Evolutionary conservation across 2,329 filamentous ascomycete species (phyloP), one percentile per base, ranked within the genome.

Genomic region (Sclerotiophoma versabilis): DNA sequence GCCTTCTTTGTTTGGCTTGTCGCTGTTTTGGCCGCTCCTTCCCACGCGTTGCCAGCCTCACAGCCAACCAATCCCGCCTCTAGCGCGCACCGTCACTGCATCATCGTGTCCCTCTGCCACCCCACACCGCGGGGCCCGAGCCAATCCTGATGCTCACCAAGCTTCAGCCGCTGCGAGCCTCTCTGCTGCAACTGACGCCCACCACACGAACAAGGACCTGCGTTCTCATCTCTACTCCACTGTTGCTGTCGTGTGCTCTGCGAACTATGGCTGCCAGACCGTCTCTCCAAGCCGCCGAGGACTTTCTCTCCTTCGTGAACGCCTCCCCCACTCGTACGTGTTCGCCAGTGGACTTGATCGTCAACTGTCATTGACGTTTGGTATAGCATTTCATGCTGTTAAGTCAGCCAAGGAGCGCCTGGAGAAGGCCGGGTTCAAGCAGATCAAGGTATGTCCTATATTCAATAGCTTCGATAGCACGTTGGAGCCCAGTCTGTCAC

Each of bases 261-360:
- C 58, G 59, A 49, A 66, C 63, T 57, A 76, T 76, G 74, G 56
- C 73, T 22, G 57, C 69, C 62, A 76, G 75, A 54, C 73, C 75
- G 11, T 77, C 77, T 1, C 70, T 79, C 51, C 67, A 77, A 57
- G 77, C 72, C 50, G 91, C 91, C 49, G 80, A 89, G 77, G 91
- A 96, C 81, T 96, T 97, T 76, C 79, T 96, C 72, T 89, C 91
- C 77, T 97, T 96, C 79, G 88, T 97, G 75, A 96, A 97, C 77
- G 90, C 88, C 60, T 97, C 93, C 54, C 95, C 95, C 11, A 96
- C 93, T 47, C 93, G 93, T 96, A 83, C 66, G 86, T 75, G 43
- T 42, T 14, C n/a, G 33, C 39, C 9, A 17, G 34, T 38, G 29
- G n/a, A n/a, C 26, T 8, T 30, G 25, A 30, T 14, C 3, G 6